Percentiles rank a stretch among this genome's conserved stretches.
phyloP scores from a whole-genome alignment of 176 grass and related monocot species.

The Triticum aestivum region DNA sequence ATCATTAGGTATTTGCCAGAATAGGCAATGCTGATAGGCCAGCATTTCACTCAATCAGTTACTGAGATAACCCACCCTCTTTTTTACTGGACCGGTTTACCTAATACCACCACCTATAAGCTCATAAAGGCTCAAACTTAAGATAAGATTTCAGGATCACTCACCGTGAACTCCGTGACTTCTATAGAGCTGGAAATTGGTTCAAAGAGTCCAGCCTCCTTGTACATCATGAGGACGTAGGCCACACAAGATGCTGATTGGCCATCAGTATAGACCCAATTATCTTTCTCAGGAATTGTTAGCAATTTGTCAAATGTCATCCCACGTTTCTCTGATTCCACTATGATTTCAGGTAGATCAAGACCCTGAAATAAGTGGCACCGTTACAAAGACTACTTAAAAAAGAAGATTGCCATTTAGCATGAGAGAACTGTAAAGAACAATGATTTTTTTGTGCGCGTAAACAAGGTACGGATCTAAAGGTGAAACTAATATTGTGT shows the following conservation, averaged over 20 bases:
- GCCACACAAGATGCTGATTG: constrained; percentile 90
- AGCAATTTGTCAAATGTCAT: constrained; percentile 87
- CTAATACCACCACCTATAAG: not conserved
- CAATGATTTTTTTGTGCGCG: not conserved
- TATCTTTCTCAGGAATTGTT: constrained; percentile 79
- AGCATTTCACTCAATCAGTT: not conserved
- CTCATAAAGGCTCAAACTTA: not conserved
- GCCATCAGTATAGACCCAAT: constrained; percentile 84
- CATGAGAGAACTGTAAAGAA: not conserved
- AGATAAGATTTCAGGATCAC: constrained; percentile 19
- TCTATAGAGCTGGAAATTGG: constrained; percentile 59
- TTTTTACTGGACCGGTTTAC: not conserved
- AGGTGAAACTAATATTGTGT: constrained; percentile 7
- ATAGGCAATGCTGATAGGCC: not conserved
- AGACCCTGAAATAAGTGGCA: constrained; percentile 66
- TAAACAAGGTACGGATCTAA: not conserved
- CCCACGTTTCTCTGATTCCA: constrained; percentile 85
- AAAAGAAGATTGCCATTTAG: constrained; percentile 8
- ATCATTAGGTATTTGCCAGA: not conserved
- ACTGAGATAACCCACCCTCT: not conserved
- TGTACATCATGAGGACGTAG: constrained; percentile 94
- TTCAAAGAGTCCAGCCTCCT: constrained; percentile 86
- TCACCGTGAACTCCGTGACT: constrained; percentile 96
- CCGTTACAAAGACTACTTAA: constrained; percentile 1
- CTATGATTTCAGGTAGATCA: constrained; percentile 84